Evolutionary conservation across 225 moss, liverwort and hornwort genomes (phyloP), one percentile per base, ranked within the genome.

Genomic region (Physcomitrium patens): DNA sequence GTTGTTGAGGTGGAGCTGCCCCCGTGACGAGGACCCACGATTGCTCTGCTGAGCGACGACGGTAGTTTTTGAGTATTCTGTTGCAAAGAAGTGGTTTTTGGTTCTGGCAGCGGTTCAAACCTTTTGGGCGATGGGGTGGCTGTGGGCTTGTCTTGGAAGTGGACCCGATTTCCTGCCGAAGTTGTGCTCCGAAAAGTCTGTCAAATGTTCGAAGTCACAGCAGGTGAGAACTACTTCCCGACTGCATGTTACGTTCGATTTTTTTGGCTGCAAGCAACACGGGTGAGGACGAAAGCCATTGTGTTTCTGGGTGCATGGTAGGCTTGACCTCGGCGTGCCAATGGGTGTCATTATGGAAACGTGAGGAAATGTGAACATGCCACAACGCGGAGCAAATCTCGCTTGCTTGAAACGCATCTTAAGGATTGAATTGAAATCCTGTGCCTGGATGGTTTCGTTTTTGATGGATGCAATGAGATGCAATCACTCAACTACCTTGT

Each of bases 91-190:
- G 67, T 27, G 19, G 24, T 23, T 31, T 15, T 44, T 45, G 3
- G 51, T 43, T 17, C 1, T 12, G 15, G 54, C 23, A 18, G 10
- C 12, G 71, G 19, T 22, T 20, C 49, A 22, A 16, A 24, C 7
- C 18, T 5, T 44, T 56, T 63, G 60, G 65, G 43, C 15, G 54
- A 85, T 88, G 88, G 88, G 88, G 37, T 88, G 88, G 88, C 46
- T 88, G 27, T 85, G 88, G 88, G 75, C 85, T 69, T 88, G 88
- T 66, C 80, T 88, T 19, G 83, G 88, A 44, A 82, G 85, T 44
- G 85, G 82, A 63, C 68, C 77, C 2, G 56, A 60, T 59, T 28
- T 81, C 18, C 78, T 37, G 31, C 31, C 31, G 31, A 37, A 37
- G 31, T 37, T 37, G 31, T 37, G 31, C 31, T 37, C 31, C 7